These are phyloP conservation scores for Delphinella strobiligena DNA, from an alignment of 2,329 filamentous ascomycete genomes.

Conservation along the genomic window DNA sequence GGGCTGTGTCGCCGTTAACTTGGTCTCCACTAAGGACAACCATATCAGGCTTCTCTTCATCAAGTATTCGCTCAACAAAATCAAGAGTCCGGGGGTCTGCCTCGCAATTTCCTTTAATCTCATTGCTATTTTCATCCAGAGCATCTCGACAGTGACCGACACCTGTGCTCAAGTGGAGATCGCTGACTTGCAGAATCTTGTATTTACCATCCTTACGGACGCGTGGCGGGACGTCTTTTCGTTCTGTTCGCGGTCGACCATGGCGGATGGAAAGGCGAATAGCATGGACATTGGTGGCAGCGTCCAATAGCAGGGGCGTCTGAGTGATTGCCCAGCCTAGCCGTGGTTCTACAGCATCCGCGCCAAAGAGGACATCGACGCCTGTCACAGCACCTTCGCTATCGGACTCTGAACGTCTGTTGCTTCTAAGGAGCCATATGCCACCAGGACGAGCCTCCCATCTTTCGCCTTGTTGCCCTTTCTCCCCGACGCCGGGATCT, in stretches of 20 bases:
- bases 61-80: conserved; percentile 70
- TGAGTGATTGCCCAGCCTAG: conserved; percentile 72
- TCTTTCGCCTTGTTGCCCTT: conserved; percentile 43
- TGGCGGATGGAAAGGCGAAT: conserved; percentile 68
- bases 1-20: conserved; percentile 85
- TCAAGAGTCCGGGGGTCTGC: conserved; percentile 86
- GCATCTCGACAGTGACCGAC: conserved; percentile 75
- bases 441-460: conserved; percentile 73
- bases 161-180: conserved; percentile 86
- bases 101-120: conserved; percentile 68
- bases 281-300: conserved; percentile 48
- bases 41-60: conserved; percentile 87
- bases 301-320: conserved; percentile 59
- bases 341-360: conserved; percentile 82
- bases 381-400: conserved; percentile 64
- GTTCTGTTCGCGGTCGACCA: conserved; percentile 50
- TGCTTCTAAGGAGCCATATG: conserved; percentile 69
- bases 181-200: conserved; percentile 95
- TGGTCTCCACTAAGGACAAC: conserved; percentile 90
- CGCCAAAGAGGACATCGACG: conserved; percentile 77
- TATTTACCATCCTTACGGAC: conserved; percentile 85
- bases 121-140: conserved; percentile 56
- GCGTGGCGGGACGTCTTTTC: conserved; percentile 50
- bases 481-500: conserved; percentile 50
- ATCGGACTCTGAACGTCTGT: conserved; percentile 62